A percentile compares a stretch with the other conserved stretches of the same genome.
Evolutionary conservation across 2,329 filamentous ascomycete species (phyloP).

Genomic region (Arthroderma sp.): DNA sequence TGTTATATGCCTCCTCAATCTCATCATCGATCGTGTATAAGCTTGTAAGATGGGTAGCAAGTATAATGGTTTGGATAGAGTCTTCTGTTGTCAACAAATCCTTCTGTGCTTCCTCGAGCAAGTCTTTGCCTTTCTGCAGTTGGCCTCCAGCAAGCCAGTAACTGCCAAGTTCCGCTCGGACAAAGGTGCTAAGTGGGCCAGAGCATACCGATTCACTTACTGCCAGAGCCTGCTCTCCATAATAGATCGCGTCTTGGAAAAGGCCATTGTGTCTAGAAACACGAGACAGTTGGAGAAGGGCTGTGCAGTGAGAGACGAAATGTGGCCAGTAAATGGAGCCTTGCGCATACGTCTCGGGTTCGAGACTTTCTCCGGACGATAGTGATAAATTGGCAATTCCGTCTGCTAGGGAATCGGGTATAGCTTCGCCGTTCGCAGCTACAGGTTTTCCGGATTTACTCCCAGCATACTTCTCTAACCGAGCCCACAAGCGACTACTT

Average conservation of each 20-base stretch:
- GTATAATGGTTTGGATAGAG: constrained; percentile 40
- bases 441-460: constrained; percentile 21
- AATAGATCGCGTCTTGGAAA: constrained; percentile 77
- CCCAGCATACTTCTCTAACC: constrained; percentile 33
- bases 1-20: constrained; percentile 32
- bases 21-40: constrained; percentile 34
- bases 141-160: constrained; percentile 39
- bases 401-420: constrained; percentile 25
- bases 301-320: constrained; percentile 58
- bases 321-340: constrained; percentile 69
- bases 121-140: constrained; percentile 39
- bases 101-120: constrained; percentile 44
- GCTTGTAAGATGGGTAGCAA: constrained; percentile 31
- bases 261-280: constrained; percentile 75
- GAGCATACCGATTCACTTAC: constrained; percentile 58
- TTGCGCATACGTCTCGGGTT: constrained; percentile 27
- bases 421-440: constrained; percentile 13
- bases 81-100: constrained; percentile 38
- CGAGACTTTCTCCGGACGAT: constrained; percentile 18
- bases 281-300: constrained; percentile 58
- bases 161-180: constrained; percentile 33
- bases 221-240: constrained; percentile 69
- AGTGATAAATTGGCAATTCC: constrained; percentile 28
- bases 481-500: constrained; percentile 39
- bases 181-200: constrained; percentile 38